Evolutionary conservation across 1,284 basidiomycete species (phyloP), one percentile per base, ranked within the genome.

Genomic region (Ustilago hordei): DNA sequence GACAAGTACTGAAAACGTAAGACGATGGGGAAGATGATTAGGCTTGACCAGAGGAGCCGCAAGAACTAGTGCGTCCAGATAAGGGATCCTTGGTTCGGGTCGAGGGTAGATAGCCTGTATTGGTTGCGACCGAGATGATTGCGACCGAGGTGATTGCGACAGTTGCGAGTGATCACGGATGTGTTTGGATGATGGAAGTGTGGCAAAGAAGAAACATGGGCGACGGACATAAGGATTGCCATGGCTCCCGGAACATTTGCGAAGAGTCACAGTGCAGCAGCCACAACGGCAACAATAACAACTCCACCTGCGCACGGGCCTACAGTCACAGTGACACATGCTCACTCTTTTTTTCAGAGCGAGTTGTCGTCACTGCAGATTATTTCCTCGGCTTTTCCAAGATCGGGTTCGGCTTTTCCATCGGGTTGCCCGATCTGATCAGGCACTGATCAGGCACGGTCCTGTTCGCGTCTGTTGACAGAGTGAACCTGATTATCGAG

Each of bases 191-290:
- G 56, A 13, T 58, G 43, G 43, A 35, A 35, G 43, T 47, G 56
- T 47, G 17, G 38, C 15, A 45, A 47, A 5, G 13, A 48, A 39
- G 47, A 60, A n/a, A 50, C 58, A 47, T 50, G 35, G 11, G 38
- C 32, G 31, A 50, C 4, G 48, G 48, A 50, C 34, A 34, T 0
- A 13, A n/a, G 23, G n/a, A 36, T 43, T 59, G n/a, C 23, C n/a
- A 43, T n/a, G n/a, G 55, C 23, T 56, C 39, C 23, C 23, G 41
- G 57, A 59, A 59, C 43, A 59, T 59, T 59, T 59, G 57, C 57
- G 43, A 59, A 48, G 41, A 43, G 38, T 56, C 36, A 56, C 55
- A 32, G 11, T 43, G 48, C 48, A 50, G 48, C 48, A 39, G 38
- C 38, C 38, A 39, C 38, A 23, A 50, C 48, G 9, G 48, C 48